phyloP scores from a whole-genome alignment of 2,329 filamentous ascomycete species.

The Colletotrichum sp. region DNA sequence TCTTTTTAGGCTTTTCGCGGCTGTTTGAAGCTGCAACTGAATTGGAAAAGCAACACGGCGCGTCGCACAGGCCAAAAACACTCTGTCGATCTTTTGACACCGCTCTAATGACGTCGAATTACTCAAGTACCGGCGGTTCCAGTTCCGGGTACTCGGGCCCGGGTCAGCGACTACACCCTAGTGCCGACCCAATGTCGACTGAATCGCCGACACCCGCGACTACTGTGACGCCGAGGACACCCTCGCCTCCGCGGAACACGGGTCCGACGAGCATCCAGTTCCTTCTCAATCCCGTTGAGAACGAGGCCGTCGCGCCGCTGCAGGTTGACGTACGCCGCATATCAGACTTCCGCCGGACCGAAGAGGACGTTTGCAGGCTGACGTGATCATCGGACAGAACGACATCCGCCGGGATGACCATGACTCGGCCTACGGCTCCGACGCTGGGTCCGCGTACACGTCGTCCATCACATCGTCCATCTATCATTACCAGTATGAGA shows the following conservation, averaged over 20 bases:
- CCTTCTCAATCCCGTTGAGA: conserved; percentile 20
- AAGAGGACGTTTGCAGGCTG: not conserved
- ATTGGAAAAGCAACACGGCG: not conserved
- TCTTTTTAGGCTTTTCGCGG: not conserved
- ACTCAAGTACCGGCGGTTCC: not conserved
- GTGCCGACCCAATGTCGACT: not conserved
- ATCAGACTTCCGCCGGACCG: not conserved
- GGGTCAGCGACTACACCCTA: not conserved
- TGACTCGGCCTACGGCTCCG: conserved; percentile 40
- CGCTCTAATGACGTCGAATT: not conserved
- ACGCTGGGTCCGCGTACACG: conserved; percentile 33
- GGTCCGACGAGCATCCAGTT: conserved; percentile 2
- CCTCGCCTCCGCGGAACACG: not conserved
- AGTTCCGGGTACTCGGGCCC: conserved; percentile 4
- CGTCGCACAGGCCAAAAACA: not conserved
- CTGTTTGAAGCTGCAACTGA: not conserved
- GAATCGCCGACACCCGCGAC: not conserved
- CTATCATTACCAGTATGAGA: conserved; percentile 48
- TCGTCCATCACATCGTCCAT: conserved; percentile 46
- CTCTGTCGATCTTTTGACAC: not conserved
- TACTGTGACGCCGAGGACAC: not conserved
- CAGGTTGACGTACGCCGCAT: conserved; percentile 27
- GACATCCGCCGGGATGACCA: conserved; percentile 19
- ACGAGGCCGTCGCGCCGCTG: conserved; percentile 25
- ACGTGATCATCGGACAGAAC: not conserved